Evolutionary conservation across 208 protist genomes (phyloP).

Genomic region (Phytomonas sp.): DNA sequence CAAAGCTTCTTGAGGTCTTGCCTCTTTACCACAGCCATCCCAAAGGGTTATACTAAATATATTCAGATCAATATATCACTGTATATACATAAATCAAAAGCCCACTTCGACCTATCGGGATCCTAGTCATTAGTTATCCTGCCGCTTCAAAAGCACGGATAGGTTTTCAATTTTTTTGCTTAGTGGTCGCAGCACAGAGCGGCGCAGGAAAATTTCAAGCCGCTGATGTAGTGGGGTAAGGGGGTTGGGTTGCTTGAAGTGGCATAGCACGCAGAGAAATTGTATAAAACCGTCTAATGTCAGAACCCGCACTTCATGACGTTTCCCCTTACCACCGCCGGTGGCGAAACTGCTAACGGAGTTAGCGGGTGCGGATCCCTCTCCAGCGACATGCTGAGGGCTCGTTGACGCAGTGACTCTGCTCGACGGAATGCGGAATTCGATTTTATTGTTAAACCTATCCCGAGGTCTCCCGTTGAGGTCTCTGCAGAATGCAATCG

Average conservation of each 20-base stretch:
- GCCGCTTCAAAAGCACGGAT: slow-evolving; percentile 19
- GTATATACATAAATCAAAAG: not conserved
- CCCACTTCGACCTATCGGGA: not conserved
- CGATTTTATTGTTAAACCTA: not conserved
- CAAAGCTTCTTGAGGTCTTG: not conserved
- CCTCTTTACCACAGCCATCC: not conserved
- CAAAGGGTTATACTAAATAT: not conserved
- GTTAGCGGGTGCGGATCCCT: slow-evolving; percentile 16
- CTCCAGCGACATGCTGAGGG: slow-evolving; percentile 1
- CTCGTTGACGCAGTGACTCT: not conserved
- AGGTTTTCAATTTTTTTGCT: slow-evolving; percentile 43
- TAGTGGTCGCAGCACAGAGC: slow-evolving; percentile 69
- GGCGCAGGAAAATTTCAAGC: slow-evolving; percentile 56
- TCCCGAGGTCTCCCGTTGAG: slow-evolving; percentile 39
- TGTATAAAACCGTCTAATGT: slow-evolving; percentile 72
- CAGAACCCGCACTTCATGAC: slow-evolving; percentile 34
- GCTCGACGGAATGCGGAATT: not conserved
- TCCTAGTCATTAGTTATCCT: not conserved
- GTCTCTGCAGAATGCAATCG: slow-evolving; percentile 36
- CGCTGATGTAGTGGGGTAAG: slow-evolving; percentile 66
- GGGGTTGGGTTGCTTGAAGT: slow-evolving; percentile 84
- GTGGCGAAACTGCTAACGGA: slow-evolving; percentile 60
- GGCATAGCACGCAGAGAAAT: slow-evolving; percentile 77
- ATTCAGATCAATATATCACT: not conserved
- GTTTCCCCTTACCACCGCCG: slow-evolving; percentile 7